A percentile compares a stretch with the other conserved stretches of the same genome.
phyloP scores from a whole-genome alignment of 2,329 filamentous ascomycete species.

The Sclerotinia borealis region DNA sequence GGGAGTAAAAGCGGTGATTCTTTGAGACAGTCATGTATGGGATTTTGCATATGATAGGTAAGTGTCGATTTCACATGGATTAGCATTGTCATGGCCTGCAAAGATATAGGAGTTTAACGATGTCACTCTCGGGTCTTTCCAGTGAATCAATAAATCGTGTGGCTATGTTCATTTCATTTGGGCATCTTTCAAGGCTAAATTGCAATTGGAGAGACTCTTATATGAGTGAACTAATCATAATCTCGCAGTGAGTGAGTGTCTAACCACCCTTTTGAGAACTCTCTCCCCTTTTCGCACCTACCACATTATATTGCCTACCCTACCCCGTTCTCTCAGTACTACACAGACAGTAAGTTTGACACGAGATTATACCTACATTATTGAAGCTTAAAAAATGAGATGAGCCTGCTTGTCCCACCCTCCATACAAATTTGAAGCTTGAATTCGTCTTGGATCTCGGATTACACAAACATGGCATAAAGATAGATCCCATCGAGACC shows the following conservation, averaged over 20 bases:
- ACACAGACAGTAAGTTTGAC: too few relatives aligned
- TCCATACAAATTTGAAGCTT: background rate
- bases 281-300: background rate
- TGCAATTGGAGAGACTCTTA: background rate
- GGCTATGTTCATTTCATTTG: background rate
- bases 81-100: background rate
- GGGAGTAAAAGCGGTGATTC: background rate
- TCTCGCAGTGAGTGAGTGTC: too few relatives aligned
- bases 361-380: background rate
- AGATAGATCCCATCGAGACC: background rate
- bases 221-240: background rate
- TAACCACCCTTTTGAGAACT: background rate
- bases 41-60: background rate
- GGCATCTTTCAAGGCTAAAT: background rate
- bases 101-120: background rate
- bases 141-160: background rate
- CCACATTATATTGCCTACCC: background rate
- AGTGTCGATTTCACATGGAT: background rate
- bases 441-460: background rate
- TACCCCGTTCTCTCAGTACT: background rate
- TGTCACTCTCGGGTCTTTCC: background rate
- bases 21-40: background rate
- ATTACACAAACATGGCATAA: background rate
- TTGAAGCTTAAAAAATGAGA: background rate
- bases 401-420: too few relatives aligned